Evolutionary conservation across 208 protist genomes (phyloP), one percentile per base, ranked within the genome.

Genomic region (Crithidia thermophila): DNA sequence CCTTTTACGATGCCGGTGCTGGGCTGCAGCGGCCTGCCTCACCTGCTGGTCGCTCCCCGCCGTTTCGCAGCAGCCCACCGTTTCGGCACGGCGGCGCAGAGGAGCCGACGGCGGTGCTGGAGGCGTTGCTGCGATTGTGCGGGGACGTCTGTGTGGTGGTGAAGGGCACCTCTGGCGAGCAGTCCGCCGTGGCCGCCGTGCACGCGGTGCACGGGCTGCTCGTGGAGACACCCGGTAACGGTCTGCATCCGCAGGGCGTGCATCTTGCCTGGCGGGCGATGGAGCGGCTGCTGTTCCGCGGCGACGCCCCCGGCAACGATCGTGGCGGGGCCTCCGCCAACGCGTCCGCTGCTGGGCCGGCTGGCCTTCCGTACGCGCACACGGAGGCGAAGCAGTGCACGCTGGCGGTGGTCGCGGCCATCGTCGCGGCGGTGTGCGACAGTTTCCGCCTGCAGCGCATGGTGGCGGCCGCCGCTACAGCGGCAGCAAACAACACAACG

Each of bases 161-260:
- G 59, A 67, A 59, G 18, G 79, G 67, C 18, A 85, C 79, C 1
- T 70, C 46, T 23, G 84, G 84, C 18, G 88, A 91, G 47, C 58
- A 61, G 40, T 59, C 72, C 20, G 76, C 88, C 3, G 47, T 89
- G 18, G 72, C 77, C 28, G 84, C 88, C 11, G 77, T 87, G 30
- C 77, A 83, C 57, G 84, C 84, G 7, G 42, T 94, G 33, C 82
- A 89, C 66, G 65, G 69, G 0, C 57, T 94, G 14, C 57, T 93
- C 20, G 72, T 78, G 28, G 79, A 90, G 66, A 43, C 78, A 40
- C 76, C 67, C 4, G 43, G 31, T 21, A 34, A 25, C 59, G 68
- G 65, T 5, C 42, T 65, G n/a, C 55, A 72, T 30, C 56, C 52
- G 18, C 14, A 37, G 21, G 64, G 49, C 25, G 57, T 73, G 52